Base-by-base conservation (phyloP, 1,139 yeast genomes). In the Kurtzmaniella quercitrusa region DNA sequence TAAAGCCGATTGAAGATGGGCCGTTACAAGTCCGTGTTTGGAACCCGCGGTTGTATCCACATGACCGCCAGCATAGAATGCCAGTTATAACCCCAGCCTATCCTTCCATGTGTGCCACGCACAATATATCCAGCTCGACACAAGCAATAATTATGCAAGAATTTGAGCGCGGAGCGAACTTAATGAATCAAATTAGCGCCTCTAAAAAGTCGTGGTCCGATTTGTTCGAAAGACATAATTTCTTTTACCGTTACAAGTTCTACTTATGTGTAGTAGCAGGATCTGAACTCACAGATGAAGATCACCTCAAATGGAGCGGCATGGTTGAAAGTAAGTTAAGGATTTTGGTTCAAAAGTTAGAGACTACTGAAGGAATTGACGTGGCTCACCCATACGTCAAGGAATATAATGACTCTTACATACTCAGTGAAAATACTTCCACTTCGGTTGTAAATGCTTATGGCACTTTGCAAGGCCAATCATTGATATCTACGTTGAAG, bases 1-100 rank as follows among this genome's bases (percentile, higher is more conserved):
- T 93, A 43, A 91, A 89, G 56, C 93, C 80, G 8, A 93, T 93
- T 47, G 99, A 94, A 58, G 98, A 91, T 63, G 98, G 98, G 0
- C 98, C 98, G 0, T 67, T 94, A 38, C 97, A 91, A 54, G 98
- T 89, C 0, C 76, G 96, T 48, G 95, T 93, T 4, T 93, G 99
- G 99, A 93, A 93, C 58, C 99, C 99, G 5, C 78, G 85, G 50
- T 66, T 93, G 3, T 93, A 93, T 56, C 82, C 91, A 2, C 87
- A 80, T 51, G 99, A 93, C 59, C 77, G 95, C 45, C 81, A 80
- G 28, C 99, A 93, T 63, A 73, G 82, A 51, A 94, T 93, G 98
- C 99, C 99, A 0, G 96, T 93, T n/a, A 93, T 93, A 43, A 93
- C 99, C 0, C 99, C 99, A 0, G 98, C 98, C 0, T 93, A 93